Evolutionary conservation across 257 asterid species (phyloP).

Genomic region (Plectranthus barbatus): DNA sequence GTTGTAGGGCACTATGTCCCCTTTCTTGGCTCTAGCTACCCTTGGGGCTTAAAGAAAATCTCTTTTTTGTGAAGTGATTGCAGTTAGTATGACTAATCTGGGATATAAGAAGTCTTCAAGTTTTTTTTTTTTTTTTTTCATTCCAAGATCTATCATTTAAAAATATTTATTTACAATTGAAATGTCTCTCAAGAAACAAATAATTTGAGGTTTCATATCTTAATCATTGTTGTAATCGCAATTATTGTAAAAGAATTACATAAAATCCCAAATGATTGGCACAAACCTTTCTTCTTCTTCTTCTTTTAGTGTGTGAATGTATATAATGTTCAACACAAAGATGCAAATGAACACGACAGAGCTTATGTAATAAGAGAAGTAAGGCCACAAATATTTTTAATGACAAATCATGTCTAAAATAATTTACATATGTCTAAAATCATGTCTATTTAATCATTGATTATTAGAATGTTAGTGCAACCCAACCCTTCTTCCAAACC

Average conservation of each 20-base stretch:
- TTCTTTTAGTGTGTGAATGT: neutral
- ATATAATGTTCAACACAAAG: neutral
- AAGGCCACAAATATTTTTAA: conserved; percentile 10
- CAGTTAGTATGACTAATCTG: neutral
- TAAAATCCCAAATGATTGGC: neutral
- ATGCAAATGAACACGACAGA: conserved; percentile 6
- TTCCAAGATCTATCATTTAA: neutral
- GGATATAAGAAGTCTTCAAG: no score
- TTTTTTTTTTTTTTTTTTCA: neutral
- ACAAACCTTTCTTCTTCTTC: neutral
- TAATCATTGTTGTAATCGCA: no score
- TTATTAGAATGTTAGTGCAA: neutral
- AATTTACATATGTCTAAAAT: no score
- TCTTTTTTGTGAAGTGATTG: neutral
- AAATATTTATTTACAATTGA: no score
- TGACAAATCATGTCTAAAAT: conserved; percentile 17
- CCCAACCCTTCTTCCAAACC: neutral
- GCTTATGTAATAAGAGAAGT: neutral
- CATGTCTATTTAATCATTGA: no score
- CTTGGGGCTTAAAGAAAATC: conserved; percentile 9
- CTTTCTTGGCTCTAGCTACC: conserved; percentile 18
- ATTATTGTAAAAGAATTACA: no score
- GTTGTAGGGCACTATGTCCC: conserved; percentile 26
- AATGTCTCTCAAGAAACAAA: no score
- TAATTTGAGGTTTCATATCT: no score